These are phyloP conservation scores for Suillus hirtellus DNA, from an alignment of 768 basidiomycete genomes.

Conservation along the genomic window DNA sequence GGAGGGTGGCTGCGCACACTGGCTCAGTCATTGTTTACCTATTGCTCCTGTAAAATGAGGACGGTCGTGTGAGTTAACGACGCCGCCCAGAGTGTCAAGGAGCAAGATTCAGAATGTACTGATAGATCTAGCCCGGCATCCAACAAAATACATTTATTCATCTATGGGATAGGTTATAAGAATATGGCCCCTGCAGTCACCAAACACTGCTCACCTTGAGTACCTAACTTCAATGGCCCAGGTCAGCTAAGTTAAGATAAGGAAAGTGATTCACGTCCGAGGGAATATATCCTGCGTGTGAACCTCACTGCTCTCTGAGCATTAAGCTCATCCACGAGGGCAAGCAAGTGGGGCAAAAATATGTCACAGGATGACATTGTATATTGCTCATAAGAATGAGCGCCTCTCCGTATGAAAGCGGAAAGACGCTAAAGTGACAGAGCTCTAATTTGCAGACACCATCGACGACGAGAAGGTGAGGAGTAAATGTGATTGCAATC, in stretches of 20 bases:
- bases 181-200: not conserved
- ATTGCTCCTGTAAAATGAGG: slow-evolving; percentile 98
- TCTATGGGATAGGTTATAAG: not conserved
- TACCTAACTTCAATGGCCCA: not conserved
- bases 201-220: slow-evolving; percentile 19
- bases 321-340: slow-evolving; percentile 25
- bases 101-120: slow-evolving; percentile 44
- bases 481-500: slow-evolving; percentile 31
- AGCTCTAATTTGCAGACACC: slow-evolving; percentile 37
- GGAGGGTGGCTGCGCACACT: slow-evolving; percentile 33
- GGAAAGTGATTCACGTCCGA: not conserved
- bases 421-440: slow-evolving; percentile 87
- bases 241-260: not conserved
- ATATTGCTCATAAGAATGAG: slow-evolving; percentile 88
- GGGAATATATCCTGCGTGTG: slow-evolving; percentile 50
- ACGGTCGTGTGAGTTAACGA: slow-evolving; percentile 67
- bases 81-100: slow-evolving; percentile 97
- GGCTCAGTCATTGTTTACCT: slow-evolving; percentile 34
- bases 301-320: slow-evolving; percentile 43
- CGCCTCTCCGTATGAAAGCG: slow-evolving; percentile 63
- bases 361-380: slow-evolving; percentile 33
- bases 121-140: not conserved
- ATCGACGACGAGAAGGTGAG: slow-evolving; percentile 16
- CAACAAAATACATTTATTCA: not conserved
- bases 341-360: slow-evolving; percentile 43